These are phyloP conservation scores for Verbascum thapsus DNA, from an alignment of 257 asterid species.

Conservation along the genomic window DNA sequence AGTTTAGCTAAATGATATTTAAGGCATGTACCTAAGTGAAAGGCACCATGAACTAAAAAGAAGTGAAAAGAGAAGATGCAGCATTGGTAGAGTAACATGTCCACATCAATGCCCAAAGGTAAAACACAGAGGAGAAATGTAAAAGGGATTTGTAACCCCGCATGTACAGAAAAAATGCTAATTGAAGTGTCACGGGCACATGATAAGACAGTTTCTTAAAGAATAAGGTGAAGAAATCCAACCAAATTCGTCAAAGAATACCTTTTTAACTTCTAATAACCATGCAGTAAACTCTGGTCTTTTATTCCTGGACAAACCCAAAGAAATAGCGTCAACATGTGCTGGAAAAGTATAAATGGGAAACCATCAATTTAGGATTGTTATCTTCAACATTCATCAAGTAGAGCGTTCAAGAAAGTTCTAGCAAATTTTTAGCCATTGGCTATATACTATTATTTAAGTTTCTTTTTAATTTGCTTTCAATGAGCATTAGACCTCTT, in stretches of 20 bases:
- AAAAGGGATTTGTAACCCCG: background rate
- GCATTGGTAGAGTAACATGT: conserved; percentile 2
- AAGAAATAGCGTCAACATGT: conserved; percentile 24
- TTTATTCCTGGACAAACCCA: conserved; percentile 68
- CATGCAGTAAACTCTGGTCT: conserved; percentile 98
- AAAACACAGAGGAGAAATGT: background rate
- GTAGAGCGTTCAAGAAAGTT: background rate
- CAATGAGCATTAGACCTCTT: no score
- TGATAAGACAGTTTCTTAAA: conserved; percentile 8
- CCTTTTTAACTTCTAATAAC: conserved; percentile 90
- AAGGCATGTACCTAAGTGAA: background rate
- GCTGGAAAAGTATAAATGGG: background rate
- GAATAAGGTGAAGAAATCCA: background rate
- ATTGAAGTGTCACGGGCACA: background rate
- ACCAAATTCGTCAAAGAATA: conserved; percentile 26
- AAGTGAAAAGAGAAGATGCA: background rate
- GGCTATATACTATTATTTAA: background rate
- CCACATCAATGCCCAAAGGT: background rate
- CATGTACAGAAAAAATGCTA: background rate
- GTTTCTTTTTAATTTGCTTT: no score
- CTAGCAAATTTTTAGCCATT: conserved; percentile 9
- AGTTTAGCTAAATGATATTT: background rate
- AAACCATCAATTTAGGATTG: background rate
- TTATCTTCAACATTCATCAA: background rate
- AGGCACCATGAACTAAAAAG: background rate